Evolutionary conservation across 2,329 filamentous ascomycete species (phyloP).

Genomic region (Diaporthe australafricana): DNA sequence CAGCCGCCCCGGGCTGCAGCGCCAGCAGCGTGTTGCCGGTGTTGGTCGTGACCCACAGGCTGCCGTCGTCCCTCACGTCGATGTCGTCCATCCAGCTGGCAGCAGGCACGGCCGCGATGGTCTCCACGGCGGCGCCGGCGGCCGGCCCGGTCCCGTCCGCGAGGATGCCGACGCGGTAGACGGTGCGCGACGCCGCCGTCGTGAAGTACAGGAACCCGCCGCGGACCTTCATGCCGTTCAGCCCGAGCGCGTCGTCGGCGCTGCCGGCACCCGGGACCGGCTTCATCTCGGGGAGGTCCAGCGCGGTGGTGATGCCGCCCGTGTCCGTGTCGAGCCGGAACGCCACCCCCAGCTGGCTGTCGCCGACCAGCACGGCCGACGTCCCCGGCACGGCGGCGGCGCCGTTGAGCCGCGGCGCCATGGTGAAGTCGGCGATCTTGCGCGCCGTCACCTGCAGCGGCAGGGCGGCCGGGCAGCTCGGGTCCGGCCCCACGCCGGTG

Average conservation of each 20-base stretch:
- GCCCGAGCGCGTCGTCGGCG: constrained; percentile 38
- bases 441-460: constrained; percentile 15
- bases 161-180: constrained; percentile 25
- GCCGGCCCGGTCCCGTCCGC: constrained; percentile 13
- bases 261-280: constrained; percentile 32
- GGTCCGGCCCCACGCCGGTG: neutral
- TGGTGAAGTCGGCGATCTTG: constrained; percentile 39
- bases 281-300: constrained; percentile 44
- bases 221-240: constrained; percentile 45
- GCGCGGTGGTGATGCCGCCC: constrained; percentile 36
- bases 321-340: constrained; percentile 43
- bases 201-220: constrained; percentile 44
- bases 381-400: constrained; percentile 39
- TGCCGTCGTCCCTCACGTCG: constrained; percentile 21
- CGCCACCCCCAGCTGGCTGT: constrained; percentile 43
- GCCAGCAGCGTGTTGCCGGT: constrained; percentile 21
- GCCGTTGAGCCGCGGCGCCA: constrained; percentile 42
- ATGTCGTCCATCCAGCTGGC: constrained; percentile 31
- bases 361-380: constrained; percentile 42
- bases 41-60: constrained; percentile 31
- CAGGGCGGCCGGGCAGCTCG: neutral
- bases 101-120: neutral
- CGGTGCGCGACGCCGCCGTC: constrained; percentile 38
- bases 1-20: constrained; percentile 4
- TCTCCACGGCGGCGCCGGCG: constrained; percentile 18